Evolutionary conservation across 2,329 filamentous ascomycete genomes (phyloP).

Genomic region (Aspergillus sp.): DNA sequence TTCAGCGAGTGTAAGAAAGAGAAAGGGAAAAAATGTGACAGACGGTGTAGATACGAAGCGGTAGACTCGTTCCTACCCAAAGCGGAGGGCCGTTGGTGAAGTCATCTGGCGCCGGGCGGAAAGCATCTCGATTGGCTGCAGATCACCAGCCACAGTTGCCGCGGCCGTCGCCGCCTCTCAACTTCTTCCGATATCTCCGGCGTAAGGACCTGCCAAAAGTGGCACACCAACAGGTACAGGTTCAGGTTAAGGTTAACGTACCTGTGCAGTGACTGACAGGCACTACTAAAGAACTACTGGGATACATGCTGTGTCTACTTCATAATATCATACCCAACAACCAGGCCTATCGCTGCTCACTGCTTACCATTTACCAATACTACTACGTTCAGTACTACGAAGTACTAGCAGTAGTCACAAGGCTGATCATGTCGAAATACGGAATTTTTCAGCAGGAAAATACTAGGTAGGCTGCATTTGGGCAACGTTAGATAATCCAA

Average conservation of each 20-base stretch:
- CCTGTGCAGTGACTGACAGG: background rate
- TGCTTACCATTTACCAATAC: too few relatives aligned
- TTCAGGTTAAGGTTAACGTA: background rate
- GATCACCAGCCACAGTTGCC: constrained; percentile 5
- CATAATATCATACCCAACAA: background rate
- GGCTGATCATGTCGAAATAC: background rate
- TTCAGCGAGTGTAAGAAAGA: background rate
- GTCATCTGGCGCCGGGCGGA: constrained; percentile 18
- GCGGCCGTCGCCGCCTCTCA: background rate
- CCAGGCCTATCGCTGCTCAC: background rate
- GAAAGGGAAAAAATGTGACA: background rate
- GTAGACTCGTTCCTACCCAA: constrained; percentile 9
- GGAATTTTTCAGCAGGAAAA: background rate
- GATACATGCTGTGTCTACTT: too few relatives aligned
- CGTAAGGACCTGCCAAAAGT: background rate
- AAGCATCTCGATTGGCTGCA: constrained; percentile 17
- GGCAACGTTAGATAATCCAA: background rate
- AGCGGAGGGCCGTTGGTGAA: constrained; percentile 18
- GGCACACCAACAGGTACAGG: background rate
- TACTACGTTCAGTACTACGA: too few relatives aligned
- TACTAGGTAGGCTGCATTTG: too few relatives aligned
- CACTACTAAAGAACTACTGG: background rate
- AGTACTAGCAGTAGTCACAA: background rate
- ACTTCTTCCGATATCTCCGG: background rate
- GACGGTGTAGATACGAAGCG: constrained; percentile 3